phyloP scores from a whole-genome alignment of 306 rosid species.

The Trifolium dubium region DNA sequence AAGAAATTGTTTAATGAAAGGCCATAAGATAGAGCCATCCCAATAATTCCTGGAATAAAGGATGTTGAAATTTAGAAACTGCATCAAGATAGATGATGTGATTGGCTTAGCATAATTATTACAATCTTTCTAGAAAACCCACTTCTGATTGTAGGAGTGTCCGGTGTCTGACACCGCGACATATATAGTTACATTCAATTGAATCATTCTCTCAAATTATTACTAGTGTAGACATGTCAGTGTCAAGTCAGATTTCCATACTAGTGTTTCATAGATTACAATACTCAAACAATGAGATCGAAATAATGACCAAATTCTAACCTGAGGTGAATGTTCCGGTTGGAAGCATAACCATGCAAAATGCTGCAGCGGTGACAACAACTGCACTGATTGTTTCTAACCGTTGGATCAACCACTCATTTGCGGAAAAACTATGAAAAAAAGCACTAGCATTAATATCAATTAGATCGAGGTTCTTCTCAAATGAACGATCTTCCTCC shows the following conservation, averaged over 20 bases:
- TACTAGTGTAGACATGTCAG: no score
- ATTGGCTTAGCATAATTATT: no score
- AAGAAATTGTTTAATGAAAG: slow-evolving; percentile 62
- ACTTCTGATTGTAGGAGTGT: no score
- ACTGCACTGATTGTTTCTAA: slow-evolving; percentile 61
- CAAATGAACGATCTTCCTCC: slow-evolving; percentile 60
- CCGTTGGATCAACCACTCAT: slow-evolving; percentile 72
- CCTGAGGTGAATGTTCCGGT: slow-evolving; percentile 64
- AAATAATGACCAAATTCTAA: slow-evolving; percentile 31
- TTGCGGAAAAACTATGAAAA: slow-evolving; percentile 63
- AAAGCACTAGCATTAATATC: slow-evolving; percentile 69
- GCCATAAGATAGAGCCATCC: slow-evolving; percentile 88
- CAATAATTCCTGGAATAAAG: slow-evolving; percentile 60
- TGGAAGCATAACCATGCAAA: slow-evolving; percentile 71
- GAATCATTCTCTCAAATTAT: no score
- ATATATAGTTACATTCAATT: no score
- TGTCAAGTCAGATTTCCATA: no score
- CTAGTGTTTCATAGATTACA: no score
- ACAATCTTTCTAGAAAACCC: no score
- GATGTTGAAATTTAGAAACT: background rate
- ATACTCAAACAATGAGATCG: no score
- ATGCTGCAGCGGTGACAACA: slow-evolving; percentile 54
- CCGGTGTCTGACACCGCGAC: no score
- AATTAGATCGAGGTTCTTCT: slow-evolving; percentile 60
- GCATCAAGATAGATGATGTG: background rate